Conservation (phyloP, 345 rosid genomes). For the Toxicodendron radicans region DNA sequence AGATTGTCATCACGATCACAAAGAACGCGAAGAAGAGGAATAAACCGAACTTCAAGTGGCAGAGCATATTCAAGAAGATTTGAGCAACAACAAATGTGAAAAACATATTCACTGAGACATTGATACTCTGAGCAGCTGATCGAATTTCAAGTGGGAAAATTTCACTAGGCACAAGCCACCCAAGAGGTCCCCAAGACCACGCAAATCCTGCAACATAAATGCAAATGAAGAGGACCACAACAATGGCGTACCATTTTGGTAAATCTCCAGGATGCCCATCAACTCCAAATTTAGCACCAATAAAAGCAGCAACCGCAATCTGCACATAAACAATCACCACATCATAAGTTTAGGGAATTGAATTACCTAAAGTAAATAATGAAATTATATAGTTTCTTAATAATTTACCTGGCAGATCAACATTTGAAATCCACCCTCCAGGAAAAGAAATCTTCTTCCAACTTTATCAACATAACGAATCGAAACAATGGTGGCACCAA, state of each 20-base stretch:
- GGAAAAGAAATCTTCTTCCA: slow-evolving; percentile 85
- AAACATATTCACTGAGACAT: slow-evolving; percentile 85
- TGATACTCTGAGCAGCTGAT: slow-evolving; percentile 88
- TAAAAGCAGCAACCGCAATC: slow-evolving; percentile 62
- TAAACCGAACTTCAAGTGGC: slow-evolving; percentile 77
- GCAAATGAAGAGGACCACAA: slow-evolving; percentile 88
- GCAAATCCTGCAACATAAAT: slow-evolving; percentile 81
- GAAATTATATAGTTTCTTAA: background rate
- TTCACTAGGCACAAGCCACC: slow-evolving; percentile 93
- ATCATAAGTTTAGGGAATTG: too few relatives aligned
- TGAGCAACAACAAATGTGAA: slow-evolving; percentile 83
- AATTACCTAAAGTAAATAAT: too few relatives aligned
- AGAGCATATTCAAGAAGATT: slow-evolving; percentile 69
- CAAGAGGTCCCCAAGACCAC: slow-evolving; percentile 97
- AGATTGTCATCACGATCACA: slow-evolving; percentile 57
- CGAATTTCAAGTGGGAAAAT: slow-evolving; percentile 88
- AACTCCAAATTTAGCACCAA: slow-evolving; percentile 78
- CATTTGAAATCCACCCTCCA: slow-evolving; percentile 84
- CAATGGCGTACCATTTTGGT: slow-evolving; percentile 82
- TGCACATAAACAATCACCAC: slow-evolving; percentile 8
- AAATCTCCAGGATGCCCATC: slow-evolving; percentile 58
- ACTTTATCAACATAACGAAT: slow-evolving; percentile 81
- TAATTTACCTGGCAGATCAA: slow-evolving; percentile 69
- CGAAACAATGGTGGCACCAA: slow-evolving; percentile 63
- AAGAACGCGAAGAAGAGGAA: slow-evolving; percentile 70